Base-by-base conservation (phyloP, 192 early-diverging fungal species). In the Chytriomyces sp. region DNA sequence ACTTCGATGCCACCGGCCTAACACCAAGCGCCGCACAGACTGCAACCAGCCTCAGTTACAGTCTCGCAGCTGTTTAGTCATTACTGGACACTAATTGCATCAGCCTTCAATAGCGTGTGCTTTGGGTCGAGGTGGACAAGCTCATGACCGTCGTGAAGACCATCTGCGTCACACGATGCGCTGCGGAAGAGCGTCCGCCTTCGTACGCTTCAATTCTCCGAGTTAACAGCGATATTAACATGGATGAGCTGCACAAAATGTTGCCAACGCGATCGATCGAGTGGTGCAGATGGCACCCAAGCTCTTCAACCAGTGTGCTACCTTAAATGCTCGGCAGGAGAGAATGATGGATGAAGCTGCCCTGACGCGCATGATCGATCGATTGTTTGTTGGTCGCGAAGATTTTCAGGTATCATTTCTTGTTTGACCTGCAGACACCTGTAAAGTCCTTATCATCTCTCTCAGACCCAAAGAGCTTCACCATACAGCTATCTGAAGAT, bases 51-150 rank as follows among this genome's bases (percentile, higher is more conserved):
- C n/a, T n/a, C n/a, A n/a, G n/a, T n/a, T n/a, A n/a, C n/a, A 44
- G 28, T 17, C 7, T 14, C 5, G 40, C 40, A 7, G 62, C 14
- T 25, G 49, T 64, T 30, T 25, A 44, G 7, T 22, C 31, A 39
- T 28, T 64, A 6, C n/a, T 25, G 14, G 36, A 53, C 65, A 30
- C 31, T 37, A 2, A 25, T 14, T 33, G 14, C 28, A n/a, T 69
- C 5, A 28, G 25, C 17, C 59, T 49, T 5, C 72, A 75, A 33
- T 72, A 76, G 33, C 64, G 56, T 25, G 39, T 59, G 3, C 62
- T 81, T 8, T 81, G 79, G 79, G 53, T 33, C 7, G 79, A 81
- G 54, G 67, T 72, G 49, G 79, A 81, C 36, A 73, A 73, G 19
- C 52, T 81, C 19, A 81, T 81, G 79, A 49, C 56, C 12, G 70